These are phyloP conservation scores for Balansia obtecta DNA, from an alignment of 2,329 filamentous ascomycete species.

Conservation along the genomic window DNA sequence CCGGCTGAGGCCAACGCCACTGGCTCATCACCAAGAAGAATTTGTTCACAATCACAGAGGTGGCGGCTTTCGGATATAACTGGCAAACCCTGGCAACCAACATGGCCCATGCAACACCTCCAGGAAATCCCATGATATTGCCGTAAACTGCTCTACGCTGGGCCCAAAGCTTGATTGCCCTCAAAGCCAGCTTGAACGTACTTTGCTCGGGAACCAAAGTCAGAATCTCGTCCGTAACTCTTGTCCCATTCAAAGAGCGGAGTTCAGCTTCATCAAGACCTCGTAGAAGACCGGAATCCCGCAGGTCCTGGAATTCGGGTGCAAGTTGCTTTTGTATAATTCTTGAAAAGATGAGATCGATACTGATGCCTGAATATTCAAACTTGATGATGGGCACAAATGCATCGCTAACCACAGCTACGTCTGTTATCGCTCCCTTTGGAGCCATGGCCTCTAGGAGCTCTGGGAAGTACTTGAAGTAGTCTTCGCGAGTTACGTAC, in stretches of 20 bases:
- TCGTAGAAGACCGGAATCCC: slow-evolving; percentile 72
- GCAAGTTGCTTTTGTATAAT: slow-evolving; percentile 61
- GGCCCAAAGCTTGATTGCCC: slow-evolving; percentile 94
- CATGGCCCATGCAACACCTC: slow-evolving; percentile 97
- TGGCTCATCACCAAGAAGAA: slow-evolving; percentile 87
- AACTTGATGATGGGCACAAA: slow-evolving; percentile 98
- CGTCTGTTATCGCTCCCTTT: slow-evolving; percentile 67
- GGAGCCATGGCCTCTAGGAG: slow-evolving; percentile 66
- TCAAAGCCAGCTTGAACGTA: slow-evolving; percentile 77
- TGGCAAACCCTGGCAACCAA: slow-evolving; percentile 92
- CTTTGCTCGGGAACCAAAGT: slow-evolving; percentile 78
- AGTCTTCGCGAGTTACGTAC: slow-evolving; percentile 79
- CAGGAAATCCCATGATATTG: slow-evolving; percentile 92
- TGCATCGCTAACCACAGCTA: slow-evolving; percentile 76
- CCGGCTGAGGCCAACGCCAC: slow-evolving; percentile 93
- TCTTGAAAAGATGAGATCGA: slow-evolving; percentile 83
- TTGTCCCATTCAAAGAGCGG: slow-evolving; percentile 82
- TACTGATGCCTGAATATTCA: slow-evolving; percentile 79
- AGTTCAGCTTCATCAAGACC: slow-evolving; percentile 80
- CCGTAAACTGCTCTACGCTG: slow-evolving; percentile 86
- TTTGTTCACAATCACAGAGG: slow-evolving; percentile 78
- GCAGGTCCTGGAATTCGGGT: slow-evolving; percentile 53
- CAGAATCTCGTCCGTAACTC: slow-evolving; percentile 88
- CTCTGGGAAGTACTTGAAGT: slow-evolving; percentile 80
- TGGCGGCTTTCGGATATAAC: slow-evolving; percentile 84